Evolutionary conservation across 179 eudicot species (phyloP).

Genomic region (Beta macrorhiza): DNA sequence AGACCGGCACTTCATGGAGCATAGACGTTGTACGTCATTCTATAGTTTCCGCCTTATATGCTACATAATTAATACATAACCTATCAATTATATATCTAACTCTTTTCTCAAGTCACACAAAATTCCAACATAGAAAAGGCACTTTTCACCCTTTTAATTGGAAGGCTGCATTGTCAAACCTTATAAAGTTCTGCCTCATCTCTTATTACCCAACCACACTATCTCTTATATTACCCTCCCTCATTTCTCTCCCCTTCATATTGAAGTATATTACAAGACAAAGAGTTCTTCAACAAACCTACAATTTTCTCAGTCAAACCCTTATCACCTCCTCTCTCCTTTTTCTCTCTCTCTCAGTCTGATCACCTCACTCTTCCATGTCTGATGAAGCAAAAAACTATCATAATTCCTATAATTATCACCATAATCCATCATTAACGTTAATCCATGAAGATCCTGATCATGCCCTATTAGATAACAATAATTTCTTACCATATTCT

Average conservation of each 20-base stretch:
- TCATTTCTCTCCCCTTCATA: conserved; percentile 8
- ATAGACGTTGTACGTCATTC: background rate
- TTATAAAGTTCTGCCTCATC: conserved; percentile 34
- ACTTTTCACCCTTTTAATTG: conserved; percentile 33
- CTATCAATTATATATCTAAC: background rate
- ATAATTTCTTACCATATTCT: conserved; percentile 24
- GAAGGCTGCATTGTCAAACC: conserved; percentile 40
- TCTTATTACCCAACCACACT: conserved; percentile 14
- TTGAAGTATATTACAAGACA: conserved; percentile 26
- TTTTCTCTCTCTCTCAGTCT: background rate
- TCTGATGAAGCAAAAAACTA: conserved; percentile 25
- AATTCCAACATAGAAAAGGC: conserved; percentile 26
- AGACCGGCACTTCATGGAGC: conserved; percentile 1
- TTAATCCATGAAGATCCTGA: conserved; percentile 22
- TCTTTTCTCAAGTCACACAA: conserved; percentile 4
- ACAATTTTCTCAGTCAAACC: conserved; percentile 20
- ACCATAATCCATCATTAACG: background rate
- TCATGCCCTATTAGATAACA: conserved; percentile 15
- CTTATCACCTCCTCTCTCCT: conserved; percentile 17
- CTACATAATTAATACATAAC: background rate
- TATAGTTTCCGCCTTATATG: conserved; percentile 11
- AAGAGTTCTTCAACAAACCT: conserved; percentile 24
- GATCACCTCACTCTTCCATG: conserved; percentile 17
- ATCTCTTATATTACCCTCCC: background rate
- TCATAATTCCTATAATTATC: background rate